Evolutionary conservation across 1,284 basidiomycete genomes (phyloP).

Genomic region (Afroboletus lepidellus): DNA sequence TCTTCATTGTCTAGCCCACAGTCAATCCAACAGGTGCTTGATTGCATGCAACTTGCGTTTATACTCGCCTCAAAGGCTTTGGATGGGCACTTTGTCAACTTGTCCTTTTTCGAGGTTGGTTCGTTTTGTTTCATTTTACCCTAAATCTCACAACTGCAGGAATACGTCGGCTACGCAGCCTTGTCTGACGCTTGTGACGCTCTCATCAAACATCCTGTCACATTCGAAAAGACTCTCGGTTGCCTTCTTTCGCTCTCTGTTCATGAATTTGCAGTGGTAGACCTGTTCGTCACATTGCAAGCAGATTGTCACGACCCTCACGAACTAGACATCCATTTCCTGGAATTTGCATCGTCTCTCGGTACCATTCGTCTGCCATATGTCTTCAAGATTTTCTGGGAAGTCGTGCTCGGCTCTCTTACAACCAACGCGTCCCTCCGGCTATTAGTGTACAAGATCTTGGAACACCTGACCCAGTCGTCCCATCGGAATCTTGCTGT

Average conservation of each 20-base stretch:
- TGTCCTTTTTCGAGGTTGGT: slow-evolving; percentile 66
- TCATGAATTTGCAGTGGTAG: slow-evolving; percentile 56
- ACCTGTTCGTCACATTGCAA: slow-evolving; percentile 49
- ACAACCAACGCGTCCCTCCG: slow-evolving; percentile 37
- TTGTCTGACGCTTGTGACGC: slow-evolving; percentile 54
- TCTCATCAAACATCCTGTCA: slow-evolving; percentile 47
- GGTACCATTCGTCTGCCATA: slow-evolving; percentile 53
- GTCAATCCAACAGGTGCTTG: slow-evolving; percentile 45
- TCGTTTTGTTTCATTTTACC: not conserved
- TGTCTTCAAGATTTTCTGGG: slow-evolving; percentile 56
- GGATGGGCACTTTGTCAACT: slow-evolving; percentile 53
- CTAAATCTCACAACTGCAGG: slow-evolving; percentile 37
- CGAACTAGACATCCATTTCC: slow-evolving; percentile 41
- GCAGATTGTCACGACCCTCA: slow-evolving; percentile 32
- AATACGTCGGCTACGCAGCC: slow-evolving; percentile 62
- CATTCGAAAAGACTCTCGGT: slow-evolving; percentile 54
- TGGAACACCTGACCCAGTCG: slow-evolving; percentile 58
- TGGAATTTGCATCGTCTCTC: slow-evolving; percentile 34
- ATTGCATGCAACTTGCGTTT: slow-evolving; percentile 58
- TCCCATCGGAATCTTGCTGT: slow-evolving; percentile 69
- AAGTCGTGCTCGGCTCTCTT: slow-evolving; percentile 37
- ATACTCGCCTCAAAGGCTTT: slow-evolving; percentile 64
- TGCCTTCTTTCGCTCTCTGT: slow-evolving; percentile 62
- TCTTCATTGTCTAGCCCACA: slow-evolving; percentile 40
- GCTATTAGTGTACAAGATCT: slow-evolving; percentile 54